phyloP scores from a whole-genome alignment of 495 filamentous ascomycete species.

The Bathelium albidoporum region DNA sequence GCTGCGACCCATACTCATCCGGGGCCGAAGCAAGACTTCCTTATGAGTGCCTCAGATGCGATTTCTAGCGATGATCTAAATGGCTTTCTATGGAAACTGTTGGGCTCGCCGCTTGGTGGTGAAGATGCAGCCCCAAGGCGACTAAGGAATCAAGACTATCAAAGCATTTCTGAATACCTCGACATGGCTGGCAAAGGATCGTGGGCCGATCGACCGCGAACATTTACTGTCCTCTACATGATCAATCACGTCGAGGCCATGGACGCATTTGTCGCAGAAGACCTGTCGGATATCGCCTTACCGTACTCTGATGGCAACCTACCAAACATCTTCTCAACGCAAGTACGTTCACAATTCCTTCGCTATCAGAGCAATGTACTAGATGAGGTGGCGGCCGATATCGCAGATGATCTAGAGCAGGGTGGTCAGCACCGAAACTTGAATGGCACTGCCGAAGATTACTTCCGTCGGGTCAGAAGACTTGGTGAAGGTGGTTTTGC shows the following conservation, averaged over 20 bases:
- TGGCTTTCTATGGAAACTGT: neutral
- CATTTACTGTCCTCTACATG: slow-evolving; percentile 14
- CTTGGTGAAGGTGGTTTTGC: neutral
- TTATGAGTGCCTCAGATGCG: neutral
- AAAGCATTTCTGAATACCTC: neutral
- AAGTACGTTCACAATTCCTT: neutral
- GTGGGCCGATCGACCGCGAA: slow-evolving; percentile 13
- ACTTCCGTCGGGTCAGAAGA: neutral
- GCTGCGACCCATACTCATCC: neutral
- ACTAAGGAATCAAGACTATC: neutral
- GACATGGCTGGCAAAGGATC: neutral
- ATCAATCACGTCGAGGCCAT: slow-evolving; percentile 14
- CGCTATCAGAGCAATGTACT: neutral
- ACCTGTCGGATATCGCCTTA: slow-evolving; percentile 16
- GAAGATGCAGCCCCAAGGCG: neutral
- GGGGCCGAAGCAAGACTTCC: neutral
- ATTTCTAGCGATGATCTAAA: neutral
- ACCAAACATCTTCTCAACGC: neutral
- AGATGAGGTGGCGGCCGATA: neutral
- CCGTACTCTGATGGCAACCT: slow-evolving; percentile 9
- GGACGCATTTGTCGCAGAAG: slow-evolving; percentile 15
- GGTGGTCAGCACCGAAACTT: neutral
- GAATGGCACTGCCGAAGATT: neutral
- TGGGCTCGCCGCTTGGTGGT: neutral
- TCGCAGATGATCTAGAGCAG: neutral